phyloP scores from a whole-genome alignment of 2,329 filamentous ascomycete species.

The Aspergillaceae sp. region DNA sequence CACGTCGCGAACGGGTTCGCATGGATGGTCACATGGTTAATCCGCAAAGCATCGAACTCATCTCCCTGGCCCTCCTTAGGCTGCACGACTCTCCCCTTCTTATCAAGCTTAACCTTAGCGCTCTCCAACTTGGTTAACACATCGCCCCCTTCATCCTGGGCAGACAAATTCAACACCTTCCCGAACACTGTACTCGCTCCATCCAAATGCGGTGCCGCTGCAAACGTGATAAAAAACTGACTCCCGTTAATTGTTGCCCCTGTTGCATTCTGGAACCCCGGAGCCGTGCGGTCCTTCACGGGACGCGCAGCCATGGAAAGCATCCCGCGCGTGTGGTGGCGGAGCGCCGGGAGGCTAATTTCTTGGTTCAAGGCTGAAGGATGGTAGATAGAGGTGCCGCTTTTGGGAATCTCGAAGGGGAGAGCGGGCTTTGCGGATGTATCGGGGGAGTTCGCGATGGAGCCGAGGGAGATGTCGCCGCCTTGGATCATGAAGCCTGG shows the following conservation, averaged over 20 bases:
- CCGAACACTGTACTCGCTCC: conserved; percentile 61
- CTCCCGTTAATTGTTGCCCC: conserved; percentile 43
- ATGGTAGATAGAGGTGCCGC: conserved; percentile 48
- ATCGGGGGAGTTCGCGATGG: conserved; percentile 34
- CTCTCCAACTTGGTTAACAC: conserved; percentile 46
- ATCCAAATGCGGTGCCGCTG: conserved; percentile 54
- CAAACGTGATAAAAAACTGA: conserved; percentile 58
- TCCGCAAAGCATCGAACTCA: conserved; percentile 43
- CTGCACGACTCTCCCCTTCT: conserved; percentile 50
- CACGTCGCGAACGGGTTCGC: conserved; percentile 56
- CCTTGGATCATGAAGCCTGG: conserved; percentile 58
- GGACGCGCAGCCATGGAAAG: conserved; percentile 52
- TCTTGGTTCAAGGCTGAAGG: conserved; percentile 52
- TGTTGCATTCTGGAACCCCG: conserved; percentile 36
- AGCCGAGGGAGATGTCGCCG: conserved; percentile 43
- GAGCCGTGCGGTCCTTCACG: conserved; percentile 37
- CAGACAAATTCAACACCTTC: conserved; percentile 42
- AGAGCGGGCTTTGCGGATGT: conserved; percentile 34
- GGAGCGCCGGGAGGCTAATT: conserved; percentile 47
- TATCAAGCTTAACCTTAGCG: conserved; percentile 53
- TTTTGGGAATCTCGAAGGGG: conserved; percentile 43
- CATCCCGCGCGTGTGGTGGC: conserved; percentile 50
- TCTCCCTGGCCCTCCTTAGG: conserved; percentile 28
- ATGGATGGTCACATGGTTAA: conserved; percentile 52
- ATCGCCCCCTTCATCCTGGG: conserved; percentile 38